These are phyloP conservation scores for Barbatosphaeria neglecta DNA, from an alignment of 495 filamentous ascomycete species.

Conservation along the genomic window DNA sequence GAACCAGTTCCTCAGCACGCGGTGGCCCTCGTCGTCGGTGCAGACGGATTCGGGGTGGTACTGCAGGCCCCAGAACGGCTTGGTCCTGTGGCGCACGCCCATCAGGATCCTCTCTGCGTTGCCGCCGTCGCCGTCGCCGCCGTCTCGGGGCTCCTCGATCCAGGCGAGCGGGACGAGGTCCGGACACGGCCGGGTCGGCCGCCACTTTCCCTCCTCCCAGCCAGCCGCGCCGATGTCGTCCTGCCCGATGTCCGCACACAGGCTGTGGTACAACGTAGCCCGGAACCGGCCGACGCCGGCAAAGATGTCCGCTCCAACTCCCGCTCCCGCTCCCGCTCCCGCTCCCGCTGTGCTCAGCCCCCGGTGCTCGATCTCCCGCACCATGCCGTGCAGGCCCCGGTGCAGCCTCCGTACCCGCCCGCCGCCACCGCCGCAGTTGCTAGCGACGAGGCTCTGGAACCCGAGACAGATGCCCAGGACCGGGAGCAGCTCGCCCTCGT, in stretches of 20 bases:
- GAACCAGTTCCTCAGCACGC: slow-evolving; percentile 73
- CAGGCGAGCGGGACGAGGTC: slow-evolving; percentile 55
- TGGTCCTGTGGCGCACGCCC: slow-evolving; percentile 54
- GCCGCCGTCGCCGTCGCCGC: slow-evolving; percentile 1
- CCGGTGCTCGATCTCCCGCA: slow-evolving; percentile 49
- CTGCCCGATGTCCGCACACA: slow-evolving; percentile 53
- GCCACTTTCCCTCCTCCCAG: slow-evolving; percentile 24
- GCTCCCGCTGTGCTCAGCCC: background rate
- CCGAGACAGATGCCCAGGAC: slow-evolving; percentile 87
- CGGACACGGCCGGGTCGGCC: slow-evolving; percentile 9
- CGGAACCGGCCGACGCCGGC: slow-evolving; percentile 41
- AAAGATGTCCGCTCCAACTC: slow-evolving; percentile 26
- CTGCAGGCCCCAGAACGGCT: slow-evolving; percentile 85
- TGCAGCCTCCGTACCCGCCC: slow-evolving; percentile 48
- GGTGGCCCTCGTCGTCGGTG: slow-evolving; percentile 54
- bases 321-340: background rate
- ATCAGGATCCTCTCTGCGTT: slow-evolving; percentile 59
- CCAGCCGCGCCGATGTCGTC: slow-evolving; percentile 13
- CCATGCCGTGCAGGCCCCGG: slow-evolving; percentile 71
- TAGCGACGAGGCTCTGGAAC: slow-evolving; percentile 69
- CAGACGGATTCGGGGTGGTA: slow-evolving; percentile 95
- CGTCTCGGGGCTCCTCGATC: slow-evolving; percentile 38
- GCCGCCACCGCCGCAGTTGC: no score
- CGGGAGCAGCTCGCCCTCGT: slow-evolving; percentile 42
- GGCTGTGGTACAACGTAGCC: slow-evolving; percentile 81